Conservation (phyloP, 805 yeast genomes). For the Blastobotrys robertii region DNA sequence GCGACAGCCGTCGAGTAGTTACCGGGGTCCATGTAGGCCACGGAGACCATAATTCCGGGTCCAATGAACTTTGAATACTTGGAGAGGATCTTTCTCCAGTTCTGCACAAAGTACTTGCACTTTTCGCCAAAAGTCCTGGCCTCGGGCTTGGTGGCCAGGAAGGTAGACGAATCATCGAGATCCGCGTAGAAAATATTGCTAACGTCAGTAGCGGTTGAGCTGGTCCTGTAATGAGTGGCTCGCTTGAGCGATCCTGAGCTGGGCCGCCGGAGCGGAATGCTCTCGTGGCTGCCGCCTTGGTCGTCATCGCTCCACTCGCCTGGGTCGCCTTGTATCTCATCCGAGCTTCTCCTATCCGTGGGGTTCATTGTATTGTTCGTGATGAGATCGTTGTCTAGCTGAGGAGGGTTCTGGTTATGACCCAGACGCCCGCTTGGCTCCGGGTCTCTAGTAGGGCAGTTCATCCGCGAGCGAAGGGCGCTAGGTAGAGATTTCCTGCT, state of each 20-base stretch:
- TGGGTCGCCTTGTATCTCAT: background rate
- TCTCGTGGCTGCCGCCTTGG: background rate
- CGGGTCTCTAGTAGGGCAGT: slow-evolving; percentile 24
- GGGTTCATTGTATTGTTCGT: slow-evolving; percentile 14
- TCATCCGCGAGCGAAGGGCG: slow-evolving; percentile 16
- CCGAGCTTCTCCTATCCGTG: background rate
- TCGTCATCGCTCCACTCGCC: background rate
- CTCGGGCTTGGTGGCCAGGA: too few species aligned
- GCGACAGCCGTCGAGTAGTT: slow-evolving; percentile 84
- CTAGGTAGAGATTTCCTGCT: too few species aligned
- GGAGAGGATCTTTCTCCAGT: slow-evolving; percentile 9
- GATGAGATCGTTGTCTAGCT: slow-evolving; percentile 15
- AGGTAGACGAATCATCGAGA: background rate
- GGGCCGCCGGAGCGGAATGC: slow-evolving; percentile 2
- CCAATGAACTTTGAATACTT: slow-evolving; percentile 68
- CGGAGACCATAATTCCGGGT: slow-evolving; percentile 81
- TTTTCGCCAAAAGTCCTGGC: too few species aligned
- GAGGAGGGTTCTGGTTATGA: slow-evolving; percentile 21
- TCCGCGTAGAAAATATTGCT: background rate
- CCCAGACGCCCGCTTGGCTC: slow-evolving; percentile 19
- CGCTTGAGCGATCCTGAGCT: too few species aligned
- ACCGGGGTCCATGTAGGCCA: slow-evolving; percentile 92
- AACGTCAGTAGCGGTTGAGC: background rate
- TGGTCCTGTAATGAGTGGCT: too few species aligned
- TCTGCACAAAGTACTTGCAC: background rate